These are phyloP conservation scores for Naganishia antarctica DNA, from an alignment of 768 basidiomycete species.

Conservation along the genomic window DNA sequence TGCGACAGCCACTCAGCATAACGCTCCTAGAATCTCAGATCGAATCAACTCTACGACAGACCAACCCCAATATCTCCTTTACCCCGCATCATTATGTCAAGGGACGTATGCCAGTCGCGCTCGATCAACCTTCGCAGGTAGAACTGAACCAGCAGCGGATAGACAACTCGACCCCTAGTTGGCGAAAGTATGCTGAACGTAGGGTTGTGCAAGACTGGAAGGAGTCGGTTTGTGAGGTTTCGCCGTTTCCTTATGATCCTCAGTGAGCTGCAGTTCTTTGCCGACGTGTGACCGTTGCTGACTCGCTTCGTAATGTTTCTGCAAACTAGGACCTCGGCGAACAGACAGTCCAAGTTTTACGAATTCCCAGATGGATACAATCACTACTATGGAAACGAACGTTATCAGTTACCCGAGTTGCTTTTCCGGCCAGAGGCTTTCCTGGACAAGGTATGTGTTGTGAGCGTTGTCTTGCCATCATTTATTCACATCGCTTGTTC, in stretches of 20 bases:
- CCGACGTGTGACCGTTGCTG: background rate
- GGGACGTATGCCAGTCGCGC: conserved; percentile 66
- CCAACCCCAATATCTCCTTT: conserved; percentile 57
- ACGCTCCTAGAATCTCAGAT: conserved; percentile 68
- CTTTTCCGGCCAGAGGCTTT: conserved; percentile 66
- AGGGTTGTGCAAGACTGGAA: conserved; percentile 91
- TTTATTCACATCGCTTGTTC: conserved; percentile 25
- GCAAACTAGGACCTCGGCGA: background rate
- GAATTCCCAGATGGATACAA: conserved; percentile 96
- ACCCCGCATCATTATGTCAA: conserved; percentile 82
- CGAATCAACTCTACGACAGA: conserved; percentile 60
- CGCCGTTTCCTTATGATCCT: conserved; percentile 7
- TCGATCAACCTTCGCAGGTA: conserved; percentile 62
- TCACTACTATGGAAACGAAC: conserved; percentile 71
- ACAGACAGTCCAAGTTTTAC: conserved; percentile 56
- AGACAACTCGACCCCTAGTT: conserved; percentile 68
- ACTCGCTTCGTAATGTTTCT: no score
- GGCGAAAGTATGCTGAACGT: conserved; percentile 72
- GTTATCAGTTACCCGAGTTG: conserved; percentile 79
- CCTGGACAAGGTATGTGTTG: conserved; percentile 41
- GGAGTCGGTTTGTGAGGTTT: conserved; percentile 77
- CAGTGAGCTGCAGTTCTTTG: conserved; percentile 8
- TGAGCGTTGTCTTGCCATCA: no score
- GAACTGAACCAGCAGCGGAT: conserved; percentile 70
- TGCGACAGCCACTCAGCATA: conserved; percentile 51